Evolutionary conservation across 129 eudicot species (phyloP).

Genomic region (Tagetes patula): DNA sequence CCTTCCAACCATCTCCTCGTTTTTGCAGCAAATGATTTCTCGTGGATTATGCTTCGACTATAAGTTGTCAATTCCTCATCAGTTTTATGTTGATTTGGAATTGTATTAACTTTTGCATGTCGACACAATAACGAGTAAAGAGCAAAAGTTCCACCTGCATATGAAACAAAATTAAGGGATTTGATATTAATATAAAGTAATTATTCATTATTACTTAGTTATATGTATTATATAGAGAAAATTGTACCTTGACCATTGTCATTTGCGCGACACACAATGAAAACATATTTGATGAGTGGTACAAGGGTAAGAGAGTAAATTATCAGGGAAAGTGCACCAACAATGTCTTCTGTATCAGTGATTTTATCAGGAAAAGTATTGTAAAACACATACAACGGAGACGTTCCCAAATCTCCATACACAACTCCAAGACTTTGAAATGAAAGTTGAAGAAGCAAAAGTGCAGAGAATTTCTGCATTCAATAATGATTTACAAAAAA

Average conservation of each 20-base stretch:
- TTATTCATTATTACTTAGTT: background rate
- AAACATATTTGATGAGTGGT: constrained; percentile 90
- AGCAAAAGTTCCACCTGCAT: constrained; percentile 93
- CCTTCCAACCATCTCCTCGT: constrained; percentile 90
- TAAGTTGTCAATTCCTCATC: constrained; percentile 97
- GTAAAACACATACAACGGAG: constrained; percentile 94
- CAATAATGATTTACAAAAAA: constrained; percentile 18
- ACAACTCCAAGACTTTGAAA: constrained; percentile 98
- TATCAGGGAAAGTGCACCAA: constrained; percentile 94
- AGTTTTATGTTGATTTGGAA: constrained; percentile 89
- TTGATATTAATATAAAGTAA: background rate
- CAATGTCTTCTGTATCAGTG: constrained; percentile 66
- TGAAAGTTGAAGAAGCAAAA: constrained; percentile 74
- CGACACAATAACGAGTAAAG: constrained; percentile 87
- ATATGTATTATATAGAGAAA: background rate
- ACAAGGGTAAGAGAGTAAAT: constrained; percentile 93
- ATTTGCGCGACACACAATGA: constrained; percentile 94
- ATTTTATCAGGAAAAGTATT: constrained; percentile 79
- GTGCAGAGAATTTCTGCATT: constrained; percentile 71
- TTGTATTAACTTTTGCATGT: constrained; percentile 85
- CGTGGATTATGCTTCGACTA: constrained; percentile 75
- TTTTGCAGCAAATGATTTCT: constrained; percentile 86
- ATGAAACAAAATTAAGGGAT: constrained; percentile 11
- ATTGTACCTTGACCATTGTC: constrained; percentile 97
- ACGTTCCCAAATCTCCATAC: constrained; percentile 97